Conservation (phyloP, 1,139 yeast genomes). For the Hemisphaericaspora xylofermentans region DNA sequence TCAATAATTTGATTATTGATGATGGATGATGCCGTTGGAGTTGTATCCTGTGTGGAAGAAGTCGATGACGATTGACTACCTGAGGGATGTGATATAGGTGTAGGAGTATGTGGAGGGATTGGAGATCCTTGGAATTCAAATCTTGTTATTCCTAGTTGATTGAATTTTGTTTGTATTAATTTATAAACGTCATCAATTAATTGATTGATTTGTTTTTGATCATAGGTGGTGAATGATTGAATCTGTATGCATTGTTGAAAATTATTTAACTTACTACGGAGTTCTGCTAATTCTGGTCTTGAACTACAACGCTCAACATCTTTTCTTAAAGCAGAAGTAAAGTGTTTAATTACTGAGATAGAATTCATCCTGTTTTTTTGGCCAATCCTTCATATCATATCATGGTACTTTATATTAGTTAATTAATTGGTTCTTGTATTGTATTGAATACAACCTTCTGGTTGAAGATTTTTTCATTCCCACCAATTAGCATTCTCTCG, state of each 20-base stretch:
- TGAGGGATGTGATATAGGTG: not conserved
- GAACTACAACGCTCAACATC: slow-evolving; percentile 66
- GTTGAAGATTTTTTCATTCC: too few species aligned
- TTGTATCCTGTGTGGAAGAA: not conserved
- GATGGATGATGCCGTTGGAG: not conserved
- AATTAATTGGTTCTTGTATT: too few species aligned
- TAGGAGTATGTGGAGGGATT: not conserved
- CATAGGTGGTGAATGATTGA: not conserved
- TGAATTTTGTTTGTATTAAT: slow-evolving; percentile 8
- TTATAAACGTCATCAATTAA: slow-evolving; percentile 5
- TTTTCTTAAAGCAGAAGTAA: slow-evolving; percentile 64
- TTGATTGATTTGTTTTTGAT: slow-evolving; percentile 8
- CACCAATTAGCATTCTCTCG: too few species aligned
- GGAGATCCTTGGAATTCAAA: slow-evolving; percentile 12
- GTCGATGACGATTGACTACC: not conserved
- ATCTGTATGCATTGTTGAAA: slow-evolving; percentile 2
- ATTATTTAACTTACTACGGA: not conserved
- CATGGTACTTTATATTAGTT: too few species aligned
- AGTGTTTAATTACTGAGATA: slow-evolving; percentile 37
- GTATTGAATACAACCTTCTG: too few species aligned
- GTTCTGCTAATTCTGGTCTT: not conserved
- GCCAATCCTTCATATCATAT: too few species aligned
- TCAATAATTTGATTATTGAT: not conserved
- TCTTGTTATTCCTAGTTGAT: slow-evolving; percentile 3
- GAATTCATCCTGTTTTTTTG: not conserved